These are phyloP conservation scores for Alternaria sp. DNA, from an alignment of 2,329 filamentous ascomycete genomes.

Conservation along the genomic window DNA sequence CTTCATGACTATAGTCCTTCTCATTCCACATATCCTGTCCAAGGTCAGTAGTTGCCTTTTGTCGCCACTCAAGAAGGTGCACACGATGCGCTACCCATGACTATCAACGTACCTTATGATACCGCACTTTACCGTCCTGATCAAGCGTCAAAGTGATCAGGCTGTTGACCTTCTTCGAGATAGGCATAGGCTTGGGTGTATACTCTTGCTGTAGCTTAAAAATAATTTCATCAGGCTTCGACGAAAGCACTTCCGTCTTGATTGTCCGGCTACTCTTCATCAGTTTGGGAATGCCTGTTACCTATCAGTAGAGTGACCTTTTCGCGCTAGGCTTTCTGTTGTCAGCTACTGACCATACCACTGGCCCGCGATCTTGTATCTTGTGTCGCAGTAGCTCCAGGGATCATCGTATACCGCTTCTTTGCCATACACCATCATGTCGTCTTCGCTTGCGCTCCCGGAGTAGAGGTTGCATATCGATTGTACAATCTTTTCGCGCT, in stretches of 20 bases:
- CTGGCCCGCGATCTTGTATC: conserved; percentile 62
- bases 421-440: conserved; percentile 60
- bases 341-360: conserved; percentile 53
- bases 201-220: conserved; percentile 62
- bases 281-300: conserved; percentile 53
- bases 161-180: conserved; percentile 62
- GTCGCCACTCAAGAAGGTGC: background rate
- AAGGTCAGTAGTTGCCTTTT: background rate
- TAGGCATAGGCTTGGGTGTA: conserved; percentile 52
- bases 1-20: conserved; percentile 66
- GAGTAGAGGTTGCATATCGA: conserved; percentile 58
- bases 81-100: background rate
- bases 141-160: conserved; percentile 64
- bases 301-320: background rate
- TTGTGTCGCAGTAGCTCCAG: conserved; percentile 60
- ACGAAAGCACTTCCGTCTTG: conserved; percentile 54
- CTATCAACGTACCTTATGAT: conserved; percentile 55
- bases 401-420: conserved; percentile 60
- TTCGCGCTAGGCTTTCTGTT: background rate
- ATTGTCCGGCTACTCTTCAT: conserved; percentile 54
- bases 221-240: conserved; percentile 52
- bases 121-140: conserved; percentile 65
- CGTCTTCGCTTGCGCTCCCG: conserved; percentile 57
- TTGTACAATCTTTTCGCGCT: conserved; percentile 54
- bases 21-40: conserved; percentile 66